Base-by-base conservation (phyloP, 768 basidiomycete genomes). In the Rhodotorula diobovata region DNA sequence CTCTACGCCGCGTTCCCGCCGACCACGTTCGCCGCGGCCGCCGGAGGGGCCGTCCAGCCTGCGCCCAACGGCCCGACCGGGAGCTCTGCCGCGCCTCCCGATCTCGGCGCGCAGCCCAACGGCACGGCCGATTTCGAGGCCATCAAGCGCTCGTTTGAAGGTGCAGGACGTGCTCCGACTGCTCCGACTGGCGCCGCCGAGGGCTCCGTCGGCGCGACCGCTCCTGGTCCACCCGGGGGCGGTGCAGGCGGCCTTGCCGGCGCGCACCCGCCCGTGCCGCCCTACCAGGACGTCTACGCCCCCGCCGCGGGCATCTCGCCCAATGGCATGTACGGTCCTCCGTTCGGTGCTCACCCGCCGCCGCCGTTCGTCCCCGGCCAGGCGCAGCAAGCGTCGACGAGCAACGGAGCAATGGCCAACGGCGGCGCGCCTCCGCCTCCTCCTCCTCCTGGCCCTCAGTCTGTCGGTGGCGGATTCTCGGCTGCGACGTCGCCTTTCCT, bases 101-200 rank as follows among this genome's bases (percentile, higher is more conserved):
- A 61, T 56, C 56, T 66, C 23, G 41, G 20, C 28, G 25, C 23
- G 9, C 1, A 0, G 10, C 23, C 56, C 50, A 53, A 43, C 50
- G 58, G 54, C 16, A 53, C 56, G 20, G 56, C 39, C 64, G 74
- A 68, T 46, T 71, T 71, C 23, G 74, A 71, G 37, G 67, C 74
- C 21, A 68, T 71, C 61, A 75, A 71, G 64, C 60, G 70, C 23
- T 62, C 55, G 34, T 75, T 71, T 41, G 67, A 75, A n/a, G 69
- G 61, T 35, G 56, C 61, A 32, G 6, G 30, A n/a, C 30, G 55
- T 23, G 20, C 25, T n/a, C 48, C 48, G 1, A n/a, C 28, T 1
- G n/a, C 11, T 15, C 12, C 51, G 15, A n/a, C n/a, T 10, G 45
- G 8, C 37, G 30, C 32, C 46, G n/a, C 51, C 15, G 14, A 11